A percentile compares a stretch with the other conserved stretches of the same genome.
Conservation (phyloP, 805 yeast genomes). For the Ogataea nakhonphanomensis region DNA sequence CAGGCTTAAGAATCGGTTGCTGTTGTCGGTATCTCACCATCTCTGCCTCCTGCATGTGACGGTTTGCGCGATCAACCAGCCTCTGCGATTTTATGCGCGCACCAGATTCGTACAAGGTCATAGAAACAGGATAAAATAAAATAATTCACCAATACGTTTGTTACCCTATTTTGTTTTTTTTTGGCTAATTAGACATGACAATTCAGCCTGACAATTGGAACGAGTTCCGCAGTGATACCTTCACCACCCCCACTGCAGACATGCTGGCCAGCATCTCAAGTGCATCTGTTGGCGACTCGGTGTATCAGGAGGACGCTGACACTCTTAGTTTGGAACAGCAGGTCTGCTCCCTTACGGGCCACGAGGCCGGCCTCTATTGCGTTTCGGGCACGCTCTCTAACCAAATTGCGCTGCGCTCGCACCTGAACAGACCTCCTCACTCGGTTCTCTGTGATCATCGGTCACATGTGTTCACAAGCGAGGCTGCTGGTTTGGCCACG, state of each 20-base stretch:
- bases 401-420: conserved; percentile 78
- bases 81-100: conserved; percentile 30
- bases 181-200: conserved; percentile 2
- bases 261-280: conserved; percentile 61
- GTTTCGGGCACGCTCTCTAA: conserved; percentile 89
- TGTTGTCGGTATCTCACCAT: conserved; percentile 10
- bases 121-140: conserved; percentile 5
- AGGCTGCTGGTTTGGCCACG: conserved; percentile 89
- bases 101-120: conserved; percentile 25
- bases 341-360: conserved; percentile 69
- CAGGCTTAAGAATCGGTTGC: conserved; percentile 23
- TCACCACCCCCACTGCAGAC: conserved; percentile 77
- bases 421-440: conserved; percentile 77
- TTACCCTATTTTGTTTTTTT: conserved; percentile 7
- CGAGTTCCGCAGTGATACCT: conserved; percentile 76
- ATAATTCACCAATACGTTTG: neutral
- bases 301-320: conserved; percentile 78
- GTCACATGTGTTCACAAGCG: conserved; percentile 77
- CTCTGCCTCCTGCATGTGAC: conserved; percentile 14
- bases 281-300: conserved; percentile 79
- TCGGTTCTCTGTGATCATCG: conserved; percentile 83
- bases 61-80: conserved; percentile 23
- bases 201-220: conserved; percentile 30
- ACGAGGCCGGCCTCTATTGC: conserved; percentile 77
- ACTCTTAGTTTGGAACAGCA: conserved; percentile 61